These are phyloP conservation scores for Neocatenulostroma microsporum DNA, from an alignment of 2,329 filamentous ascomycete genomes.

Conservation along the genomic window DNA sequence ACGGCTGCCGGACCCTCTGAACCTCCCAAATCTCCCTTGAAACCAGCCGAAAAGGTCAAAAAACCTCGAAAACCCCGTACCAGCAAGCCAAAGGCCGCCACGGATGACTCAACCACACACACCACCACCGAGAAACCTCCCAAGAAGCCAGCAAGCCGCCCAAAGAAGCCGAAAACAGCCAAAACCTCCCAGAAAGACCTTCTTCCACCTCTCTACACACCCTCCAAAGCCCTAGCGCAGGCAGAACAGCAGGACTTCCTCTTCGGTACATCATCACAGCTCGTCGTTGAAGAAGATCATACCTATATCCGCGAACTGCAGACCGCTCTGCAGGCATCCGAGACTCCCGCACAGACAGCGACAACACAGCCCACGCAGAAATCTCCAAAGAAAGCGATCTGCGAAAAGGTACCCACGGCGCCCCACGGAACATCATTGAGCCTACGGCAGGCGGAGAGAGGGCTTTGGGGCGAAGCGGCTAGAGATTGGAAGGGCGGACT, in stretches of 20 bases:
- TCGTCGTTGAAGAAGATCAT: conserved; percentile 65
- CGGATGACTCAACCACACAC: not conserved
- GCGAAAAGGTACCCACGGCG: conserved; percentile 18
- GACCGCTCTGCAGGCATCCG: conserved; percentile 54
- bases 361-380: conserved; percentile 2
- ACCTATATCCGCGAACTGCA: conserved; percentile 57
- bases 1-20: too few relatives aligned
- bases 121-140: conserved; percentile 12
- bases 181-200: conserved; percentile 20
- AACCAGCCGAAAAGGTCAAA: conserved; percentile 11
- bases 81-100: conserved; percentile 6
- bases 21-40: conserved; percentile 8
- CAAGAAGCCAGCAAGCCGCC: conserved; percentile 12
- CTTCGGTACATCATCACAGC: conserved; percentile 79
- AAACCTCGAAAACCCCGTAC: conserved; percentile 21
- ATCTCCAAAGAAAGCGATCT: conserved; percentile 15
- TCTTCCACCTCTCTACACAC: conserved; percentile 51
- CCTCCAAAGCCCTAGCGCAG: conserved; percentile 57
- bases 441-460: conserved; percentile 25
- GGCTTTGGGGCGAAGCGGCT: conserved; percentile 64
- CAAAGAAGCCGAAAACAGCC: conserved; percentile 33
- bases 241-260: conserved; percentile 66
- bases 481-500: conserved; percentile 53
- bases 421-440: conserved; percentile 25
- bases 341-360: conserved; percentile 18